Percentiles rank a stretch among this genome's conserved stretches.
phyloP scores from a whole-genome alignment of 1,139 yeast genomes.

The Protomyces inundatus region DNA sequence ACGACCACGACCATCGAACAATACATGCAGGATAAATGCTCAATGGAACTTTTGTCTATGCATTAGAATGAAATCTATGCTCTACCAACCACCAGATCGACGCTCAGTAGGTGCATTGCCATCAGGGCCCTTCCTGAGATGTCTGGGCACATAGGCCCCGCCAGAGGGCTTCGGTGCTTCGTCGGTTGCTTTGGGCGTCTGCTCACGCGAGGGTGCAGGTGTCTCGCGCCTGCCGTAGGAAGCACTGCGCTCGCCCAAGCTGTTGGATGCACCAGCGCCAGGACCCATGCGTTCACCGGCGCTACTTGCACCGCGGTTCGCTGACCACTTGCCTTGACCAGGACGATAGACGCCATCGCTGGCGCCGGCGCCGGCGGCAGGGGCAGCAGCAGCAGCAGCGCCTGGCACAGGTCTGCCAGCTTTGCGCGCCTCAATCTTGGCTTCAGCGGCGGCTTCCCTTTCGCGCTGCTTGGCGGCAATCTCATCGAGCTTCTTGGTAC shows the following conservation, averaged over 20 bases:
- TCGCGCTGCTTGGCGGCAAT: constrained; percentile 24
- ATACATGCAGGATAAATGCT: too few species aligned
- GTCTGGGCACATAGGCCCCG: constrained; percentile 20
- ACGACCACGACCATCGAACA: too few species aligned
- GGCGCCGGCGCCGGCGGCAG: background rate
- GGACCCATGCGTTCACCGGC: background rate
- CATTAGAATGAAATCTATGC: background rate
- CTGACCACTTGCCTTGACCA: constrained; percentile 23
- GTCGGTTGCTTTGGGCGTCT: background rate
- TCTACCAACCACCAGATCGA: constrained; percentile 15
- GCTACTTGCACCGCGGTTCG: background rate
- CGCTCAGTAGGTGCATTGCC: constrained; percentile 10
- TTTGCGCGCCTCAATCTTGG: constrained; percentile 12
- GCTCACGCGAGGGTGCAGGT: background rate
- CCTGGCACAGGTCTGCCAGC: constrained; percentile 10
- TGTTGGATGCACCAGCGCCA: background rate
- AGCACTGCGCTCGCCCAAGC: background rate
- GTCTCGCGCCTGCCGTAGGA: background rate
- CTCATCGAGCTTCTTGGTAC: constrained; percentile 27
- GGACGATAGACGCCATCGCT: constrained; percentile 11
- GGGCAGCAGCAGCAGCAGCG: constrained; percentile 8
- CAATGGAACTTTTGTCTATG: background rate
- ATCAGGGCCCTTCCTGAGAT: constrained; percentile 16
- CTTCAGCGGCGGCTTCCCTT: constrained; percentile 26
- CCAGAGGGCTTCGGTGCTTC: background rate